Conservation (phyloP, 2,329 filamentous ascomycete genomes). For the Ustilaginoidea virens region DNA sequence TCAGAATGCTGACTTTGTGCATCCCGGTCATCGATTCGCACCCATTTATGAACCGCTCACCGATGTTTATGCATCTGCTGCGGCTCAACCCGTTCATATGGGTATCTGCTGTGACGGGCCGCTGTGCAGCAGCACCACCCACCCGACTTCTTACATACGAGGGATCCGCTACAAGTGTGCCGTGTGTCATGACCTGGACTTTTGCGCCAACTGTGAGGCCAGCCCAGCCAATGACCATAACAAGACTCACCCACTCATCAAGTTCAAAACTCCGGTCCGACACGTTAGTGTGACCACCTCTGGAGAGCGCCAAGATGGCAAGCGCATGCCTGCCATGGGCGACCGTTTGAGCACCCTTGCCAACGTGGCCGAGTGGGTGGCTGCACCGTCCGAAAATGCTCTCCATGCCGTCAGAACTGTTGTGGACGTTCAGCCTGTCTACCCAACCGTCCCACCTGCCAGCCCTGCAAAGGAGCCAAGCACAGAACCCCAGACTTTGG, state of each 20-base stretch:
- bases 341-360: constrained; percentile 35
- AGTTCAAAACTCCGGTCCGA: constrained; percentile 86
- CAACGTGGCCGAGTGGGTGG: constrained; percentile 29
- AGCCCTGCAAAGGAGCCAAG: constrained; percentile 4
- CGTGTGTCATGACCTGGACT: constrained; percentile 87
- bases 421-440: constrained; percentile 52
- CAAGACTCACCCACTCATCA: constrained; percentile 90
- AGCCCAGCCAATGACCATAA: constrained; percentile 76
- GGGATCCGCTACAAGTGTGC: constrained; percentile 95
- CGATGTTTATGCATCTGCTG: constrained; percentile 8
- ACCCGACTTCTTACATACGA: constrained; percentile 54
- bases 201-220: constrained; percentile 88
- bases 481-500: constrained; percentile 6
- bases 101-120: constrained; percentile 94
- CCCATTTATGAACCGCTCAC: constrained; percentile 63
- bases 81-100: constrained; percentile 40
- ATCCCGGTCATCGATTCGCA: constrained; percentile 77
- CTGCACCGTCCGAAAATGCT: constrained; percentile 29
- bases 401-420: constrained; percentile 51
- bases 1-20: constrained; percentile 47
- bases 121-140: constrained; percentile 50
- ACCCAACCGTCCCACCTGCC: constrained; percentile 12
- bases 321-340: constrained; percentile 53
- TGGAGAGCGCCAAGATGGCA: constrained; percentile 57
- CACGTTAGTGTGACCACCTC: constrained; percentile 76